These are phyloP conservation scores for Adansonia rubrostipa DNA, from an alignment of 441 rosid genomes.

Conservation along the genomic window DNA sequence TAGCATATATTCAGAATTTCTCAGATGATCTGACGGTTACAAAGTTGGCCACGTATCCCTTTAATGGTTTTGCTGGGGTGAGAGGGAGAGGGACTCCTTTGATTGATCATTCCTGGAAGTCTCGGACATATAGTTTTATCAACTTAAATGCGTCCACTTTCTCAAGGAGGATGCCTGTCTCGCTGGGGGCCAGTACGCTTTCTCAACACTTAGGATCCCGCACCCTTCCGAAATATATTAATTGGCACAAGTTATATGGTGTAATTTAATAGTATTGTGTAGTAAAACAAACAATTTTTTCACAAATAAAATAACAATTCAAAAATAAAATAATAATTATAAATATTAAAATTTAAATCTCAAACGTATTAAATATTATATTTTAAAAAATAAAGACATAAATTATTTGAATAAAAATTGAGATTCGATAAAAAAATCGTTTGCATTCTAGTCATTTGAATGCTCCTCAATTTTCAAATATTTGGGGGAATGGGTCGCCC, in stretches of 20 bases:
- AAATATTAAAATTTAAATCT: too few species aligned
- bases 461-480: neutral
- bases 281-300: neutral
- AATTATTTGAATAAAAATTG: neutral
- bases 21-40: neutral
- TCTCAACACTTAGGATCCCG: constrained; percentile 32
- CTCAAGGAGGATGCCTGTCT: constrained; percentile 60
- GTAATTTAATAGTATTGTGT: neutral
- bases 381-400: too few species aligned
- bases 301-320: too few species aligned
- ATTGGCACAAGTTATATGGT: constrained; percentile 10
- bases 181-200: constrained; percentile 44
- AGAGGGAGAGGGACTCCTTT: neutral
- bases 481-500: too few species aligned
- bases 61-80: neutral
- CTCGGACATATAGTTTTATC: constrained; percentile 16
- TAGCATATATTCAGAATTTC: neutral
- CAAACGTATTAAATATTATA: too few species aligned
- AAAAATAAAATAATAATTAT: too few species aligned
- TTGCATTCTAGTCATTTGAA: neutral
- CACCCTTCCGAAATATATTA: neutral
- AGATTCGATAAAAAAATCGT: neutral
- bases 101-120: constrained; percentile 57
- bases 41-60: neutral
- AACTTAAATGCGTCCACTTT: constrained; percentile 56